Conservation (phyloP, 768 basidiomycete genomes). For the Lentinula detonsa region DNA sequence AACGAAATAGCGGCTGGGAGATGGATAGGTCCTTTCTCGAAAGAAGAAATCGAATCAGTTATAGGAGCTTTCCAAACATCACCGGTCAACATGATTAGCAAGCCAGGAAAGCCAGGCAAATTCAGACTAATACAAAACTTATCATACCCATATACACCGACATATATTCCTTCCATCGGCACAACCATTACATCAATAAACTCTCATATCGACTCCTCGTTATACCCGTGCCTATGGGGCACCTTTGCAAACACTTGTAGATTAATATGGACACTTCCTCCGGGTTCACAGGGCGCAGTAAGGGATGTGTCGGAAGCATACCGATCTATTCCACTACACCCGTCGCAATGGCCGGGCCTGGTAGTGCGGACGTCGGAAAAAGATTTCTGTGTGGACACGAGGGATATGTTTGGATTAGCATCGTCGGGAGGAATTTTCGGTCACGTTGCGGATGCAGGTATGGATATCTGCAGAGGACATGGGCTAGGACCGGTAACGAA, state of each 20-base stretch:
- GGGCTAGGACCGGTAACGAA: conserved; percentile 8
- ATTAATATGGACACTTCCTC: conserved; percentile 23
- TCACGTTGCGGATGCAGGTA: conserved; percentile 24
- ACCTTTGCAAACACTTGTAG: conserved; percentile 21
- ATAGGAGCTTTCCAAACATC: conserved; percentile 37
- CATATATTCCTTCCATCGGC: neutral
- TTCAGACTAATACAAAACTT: conserved; percentile 27
- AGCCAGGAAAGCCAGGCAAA: conserved; percentile 14
- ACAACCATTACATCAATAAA: conserved; percentile 19
- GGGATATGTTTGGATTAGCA: conserved; percentile 23
- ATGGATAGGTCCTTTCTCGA: no score
- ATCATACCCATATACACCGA: conserved; percentile 19
- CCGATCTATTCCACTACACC: conserved; percentile 25
- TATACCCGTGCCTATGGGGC: conserved; percentile 30
- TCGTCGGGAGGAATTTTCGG: conserved; percentile 30
- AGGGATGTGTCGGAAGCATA: conserved; percentile 36
- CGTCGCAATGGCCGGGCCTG: conserved; percentile 26
- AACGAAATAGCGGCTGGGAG: no score
- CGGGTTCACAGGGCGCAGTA: conserved; percentile 26
- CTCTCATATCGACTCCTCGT: conserved; percentile 18
- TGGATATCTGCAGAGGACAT: neutral
- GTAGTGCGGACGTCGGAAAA: conserved; percentile 10
- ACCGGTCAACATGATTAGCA: conserved; percentile 33
- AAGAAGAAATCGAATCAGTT: conserved; percentile 11
- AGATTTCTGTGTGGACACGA: conserved; percentile 19